phyloP scores from a whole-genome alignment of 371 early-diverging fungal species.

The Fennellomyces sp. region DNA sequence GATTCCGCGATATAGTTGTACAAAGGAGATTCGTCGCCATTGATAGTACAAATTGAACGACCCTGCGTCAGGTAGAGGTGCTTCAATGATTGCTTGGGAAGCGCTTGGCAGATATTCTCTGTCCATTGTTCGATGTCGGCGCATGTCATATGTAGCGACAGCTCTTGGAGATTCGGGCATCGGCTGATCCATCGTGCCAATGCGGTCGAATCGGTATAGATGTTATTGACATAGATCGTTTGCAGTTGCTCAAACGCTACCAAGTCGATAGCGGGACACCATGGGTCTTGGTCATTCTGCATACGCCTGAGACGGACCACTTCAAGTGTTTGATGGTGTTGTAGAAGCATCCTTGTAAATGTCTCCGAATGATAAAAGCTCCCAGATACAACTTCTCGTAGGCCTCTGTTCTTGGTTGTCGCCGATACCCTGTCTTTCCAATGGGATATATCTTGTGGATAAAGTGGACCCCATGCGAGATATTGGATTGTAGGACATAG shows the following conservation, averaged over 20 bases:
- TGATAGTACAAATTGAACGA: neutral
- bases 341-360: neutral
- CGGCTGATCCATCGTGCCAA: neutral
- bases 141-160: neutral
- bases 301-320: neutral
- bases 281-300: neutral
- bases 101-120: neutral
- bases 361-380: conserved; percentile 2
- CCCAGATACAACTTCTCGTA: neutral
- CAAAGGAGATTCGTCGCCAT: neutral
- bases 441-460: neutral
- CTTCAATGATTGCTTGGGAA: neutral
- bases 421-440: neutral
- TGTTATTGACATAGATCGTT: neutral
- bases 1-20: neutral
- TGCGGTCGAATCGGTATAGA: neutral
- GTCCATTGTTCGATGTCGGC: neutral
- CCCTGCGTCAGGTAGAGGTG: neutral
- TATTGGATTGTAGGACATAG: neutral
- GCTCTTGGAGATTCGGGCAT: neutral
- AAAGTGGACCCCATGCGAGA: neutral
- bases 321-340: neutral
- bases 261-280: neutral
- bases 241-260: neutral
- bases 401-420: neutral